These are phyloP conservation scores for Fragilariopsis cylindrus DNA, from an alignment of 108 stramenopile genomes.

Conservation along the genomic window DNA sequence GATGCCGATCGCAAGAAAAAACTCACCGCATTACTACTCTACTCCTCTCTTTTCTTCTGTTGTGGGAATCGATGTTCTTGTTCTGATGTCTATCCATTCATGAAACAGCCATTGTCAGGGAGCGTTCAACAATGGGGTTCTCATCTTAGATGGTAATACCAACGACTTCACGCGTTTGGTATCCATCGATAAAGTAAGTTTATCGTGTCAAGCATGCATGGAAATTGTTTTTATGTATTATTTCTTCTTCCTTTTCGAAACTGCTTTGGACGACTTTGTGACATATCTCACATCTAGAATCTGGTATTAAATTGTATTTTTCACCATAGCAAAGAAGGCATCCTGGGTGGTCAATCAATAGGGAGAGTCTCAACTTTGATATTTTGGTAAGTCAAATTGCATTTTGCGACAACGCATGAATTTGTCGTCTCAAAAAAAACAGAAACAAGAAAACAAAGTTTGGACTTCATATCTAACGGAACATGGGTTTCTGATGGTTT, in stretches of 20 bases:
- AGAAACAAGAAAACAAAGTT: too few relatives aligned
- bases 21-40: not conserved
- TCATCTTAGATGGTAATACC: slow-evolving; percentile 1
- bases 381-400: slow-evolving; percentile 11
- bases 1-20: too few relatives aligned
- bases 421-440: too few relatives aligned
- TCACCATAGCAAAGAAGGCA: slow-evolving; percentile 16
- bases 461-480: too few relatives aligned
- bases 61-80: not conserved
- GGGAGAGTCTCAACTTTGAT: slow-evolving; percentile 22
- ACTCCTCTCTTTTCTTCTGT: not conserved
- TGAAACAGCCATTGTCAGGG: slow-evolving; percentile 35
- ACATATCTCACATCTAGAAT: too few relatives aligned
- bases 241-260: too few relatives aligned
- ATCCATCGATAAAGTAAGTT: not conserved
- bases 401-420: too few relatives aligned
- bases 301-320: too few relatives aligned
- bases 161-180: not conserved
- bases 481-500: too few relatives aligned
- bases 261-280: too few relatives aligned
- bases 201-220: too few relatives aligned
- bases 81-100: not conserved
- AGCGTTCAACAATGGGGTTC: slow-evolving; percentile 23
- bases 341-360: slow-evolving; percentile 22
- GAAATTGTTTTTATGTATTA: too few relatives aligned